Conservation (phyloP, 139 green algal genomes). For the Tetratostichococcus sp. region DNA sequence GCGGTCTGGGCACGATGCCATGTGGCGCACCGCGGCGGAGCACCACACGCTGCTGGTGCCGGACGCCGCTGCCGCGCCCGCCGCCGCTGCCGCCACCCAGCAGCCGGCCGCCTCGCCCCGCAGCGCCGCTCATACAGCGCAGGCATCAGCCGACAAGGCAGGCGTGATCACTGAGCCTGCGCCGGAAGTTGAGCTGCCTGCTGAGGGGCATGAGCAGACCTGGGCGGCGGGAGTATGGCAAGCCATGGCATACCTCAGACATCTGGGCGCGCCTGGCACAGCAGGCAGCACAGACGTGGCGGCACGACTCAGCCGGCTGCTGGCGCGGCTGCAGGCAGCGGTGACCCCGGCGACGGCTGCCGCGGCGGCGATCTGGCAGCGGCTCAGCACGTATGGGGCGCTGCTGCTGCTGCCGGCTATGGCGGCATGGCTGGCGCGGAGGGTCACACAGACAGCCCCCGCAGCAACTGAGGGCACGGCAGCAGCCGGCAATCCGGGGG, state of each 20-base stretch:
- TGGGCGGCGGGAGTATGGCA: too few species aligned
- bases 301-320: too few species aligned
- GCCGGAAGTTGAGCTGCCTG: too few species aligned
- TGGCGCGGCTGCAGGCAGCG: neutral
- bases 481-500: neutral
- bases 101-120: neutral
- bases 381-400: neutral
- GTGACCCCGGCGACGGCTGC: neutral
- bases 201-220: too few species aligned
- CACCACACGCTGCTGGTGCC: neutral
- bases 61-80: neutral
- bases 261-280: too few species aligned
- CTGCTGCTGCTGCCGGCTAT: neutral
- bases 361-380: neutral
- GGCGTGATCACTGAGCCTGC: too few species aligned
- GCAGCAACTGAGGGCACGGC: neutral
- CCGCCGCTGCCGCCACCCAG: conserved; percentile 8
- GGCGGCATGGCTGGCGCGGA: neutral
- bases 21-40: conserved; percentile 1
- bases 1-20: conserved; percentile 10
- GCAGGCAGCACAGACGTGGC: too few species aligned
- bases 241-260: too few species aligned
- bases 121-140: neutral
- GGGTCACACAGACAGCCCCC: neutral
- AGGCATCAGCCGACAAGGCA: too few species aligned